A percentile compares a stretch with the other conserved stretches of the same genome.
phyloP scores from a whole-genome alignment of 2,329 filamentous ascomycete genomes.

The Arthrobotrys musiformis region DNA sequence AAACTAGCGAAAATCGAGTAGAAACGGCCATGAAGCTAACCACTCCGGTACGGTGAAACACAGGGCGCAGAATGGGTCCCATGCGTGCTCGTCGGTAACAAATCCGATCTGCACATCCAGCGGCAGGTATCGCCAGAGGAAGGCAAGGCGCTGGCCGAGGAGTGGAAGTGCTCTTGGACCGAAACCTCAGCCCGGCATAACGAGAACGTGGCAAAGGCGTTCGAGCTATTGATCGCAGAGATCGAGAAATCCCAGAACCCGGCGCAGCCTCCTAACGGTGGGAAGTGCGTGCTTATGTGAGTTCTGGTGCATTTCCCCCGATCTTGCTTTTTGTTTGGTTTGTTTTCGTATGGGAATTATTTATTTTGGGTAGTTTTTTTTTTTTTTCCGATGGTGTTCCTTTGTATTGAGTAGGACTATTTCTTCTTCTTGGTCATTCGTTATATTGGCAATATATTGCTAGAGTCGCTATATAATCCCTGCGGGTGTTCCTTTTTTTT shows the following conservation, averaged over 20 bases:
- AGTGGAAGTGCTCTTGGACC: conserved; percentile 91
- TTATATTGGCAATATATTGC: conserved; percentile 1
- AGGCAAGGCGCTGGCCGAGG: conserved; percentile 83
- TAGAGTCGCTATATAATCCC: not conserved
- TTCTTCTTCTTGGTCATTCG: not conserved
- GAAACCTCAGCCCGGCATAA: conserved; percentile 95
- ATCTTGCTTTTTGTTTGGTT: conserved; percentile 13
- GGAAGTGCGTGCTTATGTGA: conserved; percentile 90
- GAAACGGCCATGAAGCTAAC: not conserved
- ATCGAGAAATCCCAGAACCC: conserved; percentile 96
- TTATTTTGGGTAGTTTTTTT: conserved; percentile 1
- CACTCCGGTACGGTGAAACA: conserved; percentile 1
- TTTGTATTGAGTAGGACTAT: too few species aligned
- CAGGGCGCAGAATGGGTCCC: conserved; percentile 93
- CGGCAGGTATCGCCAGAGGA: conserved; percentile 88
- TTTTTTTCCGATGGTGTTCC: too few species aligned
- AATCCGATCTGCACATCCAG: conserved; percentile 93
- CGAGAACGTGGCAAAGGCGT: conserved; percentile 90
- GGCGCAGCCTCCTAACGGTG: conserved; percentile 79
- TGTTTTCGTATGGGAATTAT: not conserved
- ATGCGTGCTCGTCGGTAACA: conserved; percentile 95
- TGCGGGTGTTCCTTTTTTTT: not conserved
- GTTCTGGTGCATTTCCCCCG: not conserved
- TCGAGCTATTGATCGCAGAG: conserved; percentile 92
- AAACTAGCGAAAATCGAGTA: not conserved